A percentile compares a stretch with the other conserved stretches of the same genome.
These are phyloP conservation scores for Wickerhamomyces canadensis DNA, from an alignment of 805 yeast species.

Conservation along the genomic window DNA sequence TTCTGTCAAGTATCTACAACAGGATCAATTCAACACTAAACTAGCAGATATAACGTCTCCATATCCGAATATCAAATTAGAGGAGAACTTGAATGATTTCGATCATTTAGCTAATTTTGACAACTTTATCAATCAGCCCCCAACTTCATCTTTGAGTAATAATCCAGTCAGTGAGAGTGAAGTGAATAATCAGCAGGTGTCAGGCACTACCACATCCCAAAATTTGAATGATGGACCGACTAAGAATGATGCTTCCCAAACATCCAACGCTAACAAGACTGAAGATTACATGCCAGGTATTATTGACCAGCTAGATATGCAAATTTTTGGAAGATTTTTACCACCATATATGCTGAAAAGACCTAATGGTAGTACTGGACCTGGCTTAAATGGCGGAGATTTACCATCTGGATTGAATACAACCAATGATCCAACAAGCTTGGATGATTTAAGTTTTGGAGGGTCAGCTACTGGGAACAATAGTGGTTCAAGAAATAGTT, in stretches of 20 bases:
- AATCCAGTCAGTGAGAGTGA: not conserved
- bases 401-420: slow-evolving; percentile 23
- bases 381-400: slow-evolving; percentile 25
- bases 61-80: slow-evolving; percentile 16
- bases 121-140: slow-evolving; percentile 22
- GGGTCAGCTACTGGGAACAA: not conserved
- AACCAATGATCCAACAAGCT: slow-evolving; percentile 17
- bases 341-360: slow-evolving; percentile 75
- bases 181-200: not conserved
- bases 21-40: slow-evolving; percentile 1
- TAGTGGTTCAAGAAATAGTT: not conserved
- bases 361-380: slow-evolving; percentile 20
- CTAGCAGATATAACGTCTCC: slow-evolving; percentile 5
- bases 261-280: no score
- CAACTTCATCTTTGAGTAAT: not conserved
- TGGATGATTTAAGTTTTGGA: slow-evolving; percentile 16
- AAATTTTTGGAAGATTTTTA: slow-evolving; percentile 73
- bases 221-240: not conserved
- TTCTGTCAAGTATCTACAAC: slow-evolving; percentile 1
- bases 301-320: slow-evolving; percentile 80
- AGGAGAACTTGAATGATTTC: slow-evolving; percentile 18
- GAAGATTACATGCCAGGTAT: slow-evolving; percentile 65
- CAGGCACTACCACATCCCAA: not conserved
- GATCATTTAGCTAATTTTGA: slow-evolving; percentile 26
- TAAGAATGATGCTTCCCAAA: no score